Conservation (phyloP, 2,329 filamentous ascomycete species). For the Phaeosphaeriaceae sp. region DNA sequence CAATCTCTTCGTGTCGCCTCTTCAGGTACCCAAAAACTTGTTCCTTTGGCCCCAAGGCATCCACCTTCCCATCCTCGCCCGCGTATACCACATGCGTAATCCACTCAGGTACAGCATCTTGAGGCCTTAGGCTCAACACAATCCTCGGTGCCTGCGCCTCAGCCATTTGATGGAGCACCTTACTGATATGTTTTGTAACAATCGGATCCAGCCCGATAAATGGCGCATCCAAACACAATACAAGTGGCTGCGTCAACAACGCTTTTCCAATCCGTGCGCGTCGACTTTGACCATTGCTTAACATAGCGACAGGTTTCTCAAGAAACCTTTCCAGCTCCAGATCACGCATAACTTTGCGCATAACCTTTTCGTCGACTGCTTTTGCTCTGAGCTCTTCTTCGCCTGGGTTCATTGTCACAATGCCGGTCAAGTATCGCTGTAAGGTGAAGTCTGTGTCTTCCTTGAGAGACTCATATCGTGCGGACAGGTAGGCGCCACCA, state of each 20-base stretch:
- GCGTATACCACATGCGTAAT: constrained; percentile 83
- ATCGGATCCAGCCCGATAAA: constrained; percentile 88
- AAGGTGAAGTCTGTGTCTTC: constrained; percentile 90
- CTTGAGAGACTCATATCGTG: constrained; percentile 85
- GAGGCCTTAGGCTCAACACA: constrained; percentile 79
- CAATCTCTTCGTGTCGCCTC: constrained; percentile 31
- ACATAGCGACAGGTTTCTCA: constrained; percentile 82
- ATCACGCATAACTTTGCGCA: constrained; percentile 72
- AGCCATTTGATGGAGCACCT: constrained; percentile 73
- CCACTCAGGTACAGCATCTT: constrained; percentile 89
- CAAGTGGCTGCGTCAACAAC: constrained; percentile 77
- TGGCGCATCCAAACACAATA: constrained; percentile 83
- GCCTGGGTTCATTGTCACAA: constrained; percentile 81
- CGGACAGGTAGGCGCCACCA: constrained; percentile 78
- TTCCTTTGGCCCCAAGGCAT: constrained; percentile 69
- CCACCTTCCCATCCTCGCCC: constrained; percentile 69
- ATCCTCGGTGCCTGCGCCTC: constrained; percentile 72
- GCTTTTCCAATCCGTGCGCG: constrained; percentile 88
- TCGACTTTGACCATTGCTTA: constrained; percentile 93
- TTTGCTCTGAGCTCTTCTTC: constrained; percentile 56
- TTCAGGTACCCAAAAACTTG: constrained; percentile 62
- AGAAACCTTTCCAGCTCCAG: constrained; percentile 73
- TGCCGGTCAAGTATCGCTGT: constrained; percentile 78
- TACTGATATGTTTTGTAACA: constrained; percentile 74
- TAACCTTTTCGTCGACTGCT: constrained; percentile 52